Evolutionary conservation across 768 basidiomycete species (phyloP).

Genomic region (Lyophyllum semitale): DNA sequence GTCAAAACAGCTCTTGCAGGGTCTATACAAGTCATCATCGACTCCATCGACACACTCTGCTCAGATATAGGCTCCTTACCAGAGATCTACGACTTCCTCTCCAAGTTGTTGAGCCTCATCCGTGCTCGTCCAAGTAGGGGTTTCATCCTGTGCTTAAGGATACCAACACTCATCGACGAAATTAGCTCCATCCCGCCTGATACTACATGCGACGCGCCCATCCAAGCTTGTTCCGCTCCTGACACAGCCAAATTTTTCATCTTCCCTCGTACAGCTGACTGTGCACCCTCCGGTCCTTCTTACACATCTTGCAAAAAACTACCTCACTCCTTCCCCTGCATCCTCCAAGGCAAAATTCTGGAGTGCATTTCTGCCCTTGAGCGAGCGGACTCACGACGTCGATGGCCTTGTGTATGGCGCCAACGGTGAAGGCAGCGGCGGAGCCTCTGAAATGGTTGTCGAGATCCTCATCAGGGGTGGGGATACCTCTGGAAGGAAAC

Average conservation of each 20-base stretch:
- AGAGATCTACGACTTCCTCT: constrained; percentile 54
- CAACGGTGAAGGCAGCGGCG: constrained; percentile 51
- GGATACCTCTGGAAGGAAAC: constrained; percentile 44
- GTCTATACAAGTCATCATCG: constrained; percentile 66
- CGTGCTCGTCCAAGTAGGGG: constrained; percentile 52
- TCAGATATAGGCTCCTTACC: constrained; percentile 59
- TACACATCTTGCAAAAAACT: constrained; percentile 65
- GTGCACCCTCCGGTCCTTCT: constrained; percentile 76
- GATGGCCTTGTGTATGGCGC: constrained; percentile 62
- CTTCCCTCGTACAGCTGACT: constrained; percentile 61
- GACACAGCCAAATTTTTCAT: constrained; percentile 62
- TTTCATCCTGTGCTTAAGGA: constrained; percentile 5
- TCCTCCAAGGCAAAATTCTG: constrained; percentile 75
- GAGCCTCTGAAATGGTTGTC: constrained; percentile 53
- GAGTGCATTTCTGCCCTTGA: constrained; percentile 71
- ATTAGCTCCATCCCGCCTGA: constrained; percentile 56
- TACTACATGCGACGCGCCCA: constrained; percentile 54
- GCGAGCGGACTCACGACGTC: constrained; percentile 60
- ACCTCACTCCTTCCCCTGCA: constrained; percentile 69
- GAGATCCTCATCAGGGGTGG: constrained; percentile 58
- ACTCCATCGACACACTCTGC: constrained; percentile 69
- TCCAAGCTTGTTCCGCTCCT: constrained; percentile 57
- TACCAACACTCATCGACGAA: background rate
- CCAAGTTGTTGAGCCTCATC: constrained; percentile 44
- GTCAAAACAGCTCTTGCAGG: constrained; percentile 37